Evolutionary conservation across 2,329 filamentous ascomycete species (phyloP), one percentile per base, ranked within the genome.

Genomic region (Diaporthe ilicicola): DNA sequence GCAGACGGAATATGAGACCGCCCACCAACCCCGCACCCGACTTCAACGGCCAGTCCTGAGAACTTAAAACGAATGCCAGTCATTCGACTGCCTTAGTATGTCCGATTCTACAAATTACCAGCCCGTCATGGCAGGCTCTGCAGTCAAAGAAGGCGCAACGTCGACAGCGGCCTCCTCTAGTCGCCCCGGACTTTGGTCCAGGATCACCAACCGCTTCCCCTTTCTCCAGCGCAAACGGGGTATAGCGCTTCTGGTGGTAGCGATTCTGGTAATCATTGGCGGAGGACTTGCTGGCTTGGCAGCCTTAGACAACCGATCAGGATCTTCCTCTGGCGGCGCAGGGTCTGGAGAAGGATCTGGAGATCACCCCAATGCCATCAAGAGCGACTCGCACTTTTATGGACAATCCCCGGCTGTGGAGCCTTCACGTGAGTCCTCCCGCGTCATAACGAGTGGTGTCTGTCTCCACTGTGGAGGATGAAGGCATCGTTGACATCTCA

Each of bases 361-460:
- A 59, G 8, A 64, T n/a, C 39, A 61, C 51, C 44, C 69, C 10
- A 72, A 76, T 66, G 70, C 76, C 37, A 83, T 87, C 67, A 79
- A 75, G 4, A 78, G 81, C 50, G 84, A 88, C 73, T 73, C 77
- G 0, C 80, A 81, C 70, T 88, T 88, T 67, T 87, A 87, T 69
- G 86, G 86, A 46, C 79, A 83, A 73, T 87, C 85, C 10, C 84
- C 84, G 34, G 81, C 84, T 0, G 83, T 87, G 0, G 87, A 88
- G 73, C 86, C 86, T 5, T 85, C 86, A 9, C 86, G 85, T 87
- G 75, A 77, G 85, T 81, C 46, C 12, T 4, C 15, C 9, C 39
- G 32, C 10, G 22, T 17, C 19, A 19, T 64, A n/a, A 27, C n/a
- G 1, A 12, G 29, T 27, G 37, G 12, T 12, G 34, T 19, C 8